Evolutionary conservation across 495 filamentous ascomycete species (phyloP).

Genomic region (Haplographium delicatum): DNA sequence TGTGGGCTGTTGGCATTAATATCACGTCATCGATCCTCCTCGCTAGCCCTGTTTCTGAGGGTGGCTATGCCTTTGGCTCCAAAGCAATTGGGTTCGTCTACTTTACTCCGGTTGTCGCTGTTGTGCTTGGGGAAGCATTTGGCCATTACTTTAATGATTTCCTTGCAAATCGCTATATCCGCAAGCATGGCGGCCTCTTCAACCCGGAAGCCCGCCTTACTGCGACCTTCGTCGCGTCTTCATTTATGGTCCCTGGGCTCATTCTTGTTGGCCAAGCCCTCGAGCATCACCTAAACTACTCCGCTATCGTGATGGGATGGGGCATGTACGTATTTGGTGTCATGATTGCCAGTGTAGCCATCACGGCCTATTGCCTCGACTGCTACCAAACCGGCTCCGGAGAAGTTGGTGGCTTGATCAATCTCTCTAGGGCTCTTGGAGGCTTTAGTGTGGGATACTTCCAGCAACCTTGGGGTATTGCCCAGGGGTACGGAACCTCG

Average conservation of each 20-base stretch:
- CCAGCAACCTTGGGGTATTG: neutral
- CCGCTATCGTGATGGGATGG: neutral
- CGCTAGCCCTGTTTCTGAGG: constrained; percentile 17
- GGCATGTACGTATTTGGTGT: neutral
- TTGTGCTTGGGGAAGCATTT: neutral
- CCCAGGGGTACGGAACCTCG: neutral
- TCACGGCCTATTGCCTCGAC: neutral
- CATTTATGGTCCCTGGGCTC: neutral
- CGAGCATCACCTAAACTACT: neutral
- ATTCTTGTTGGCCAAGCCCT: neutral
- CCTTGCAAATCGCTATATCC: neutral
- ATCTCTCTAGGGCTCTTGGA: neutral
- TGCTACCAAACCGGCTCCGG: neutral
- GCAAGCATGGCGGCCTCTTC: neutral
- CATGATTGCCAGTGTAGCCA: neutral
- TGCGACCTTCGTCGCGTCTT: neutral
- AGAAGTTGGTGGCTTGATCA: neutral
- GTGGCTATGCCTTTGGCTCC: neutral
- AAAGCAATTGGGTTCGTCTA: neutral
- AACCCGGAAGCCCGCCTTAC: neutral
- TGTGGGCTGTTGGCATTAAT: constrained; percentile 51
- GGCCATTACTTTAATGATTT: neutral
- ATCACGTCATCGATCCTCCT: constrained; percentile 46
- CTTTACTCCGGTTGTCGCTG: neutral
- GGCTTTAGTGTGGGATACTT: neutral